Conservation (phyloP, 352 stramenopile species). For the Thalassiosira tumida region DNA sequence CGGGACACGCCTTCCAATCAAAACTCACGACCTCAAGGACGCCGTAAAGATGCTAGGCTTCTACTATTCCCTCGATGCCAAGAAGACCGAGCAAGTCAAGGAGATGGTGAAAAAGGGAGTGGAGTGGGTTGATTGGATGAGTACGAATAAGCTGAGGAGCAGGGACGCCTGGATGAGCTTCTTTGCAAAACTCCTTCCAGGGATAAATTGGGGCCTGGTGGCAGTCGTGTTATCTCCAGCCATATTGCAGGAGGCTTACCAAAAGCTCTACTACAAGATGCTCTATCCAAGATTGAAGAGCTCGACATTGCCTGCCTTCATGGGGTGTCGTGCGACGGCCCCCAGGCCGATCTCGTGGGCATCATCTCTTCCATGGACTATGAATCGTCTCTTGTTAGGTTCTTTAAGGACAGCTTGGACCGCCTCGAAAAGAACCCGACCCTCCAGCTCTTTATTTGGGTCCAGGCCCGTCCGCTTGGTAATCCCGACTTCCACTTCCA, state of each 20-base stretch:
- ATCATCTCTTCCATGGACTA: too few relatives aligned
- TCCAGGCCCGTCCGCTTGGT: too few relatives aligned
- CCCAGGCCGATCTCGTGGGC: too few relatives aligned
- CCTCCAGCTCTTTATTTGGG: too few relatives aligned
- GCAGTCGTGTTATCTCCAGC: not conserved
- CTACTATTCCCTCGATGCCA: conserved; percentile 3
- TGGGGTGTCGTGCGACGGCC: too few relatives aligned
- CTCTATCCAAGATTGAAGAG: too few relatives aligned
- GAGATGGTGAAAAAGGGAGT: conserved; percentile 26
- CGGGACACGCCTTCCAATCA: conserved; percentile 23
- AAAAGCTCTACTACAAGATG: not conserved
- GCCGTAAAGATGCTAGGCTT: conserved; percentile 46
- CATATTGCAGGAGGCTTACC: not conserved
- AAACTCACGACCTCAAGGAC: not conserved
- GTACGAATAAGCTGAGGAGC: not conserved
- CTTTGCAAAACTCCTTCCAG: not conserved
- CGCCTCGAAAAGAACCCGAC: too few relatives aligned
- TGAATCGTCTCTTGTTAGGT: too few relatives aligned
- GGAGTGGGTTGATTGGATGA: conserved; percentile 9
- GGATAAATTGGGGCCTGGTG: not conserved
- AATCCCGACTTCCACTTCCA: too few relatives aligned
- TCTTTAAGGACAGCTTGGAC: too few relatives aligned
- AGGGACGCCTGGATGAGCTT: not conserved
- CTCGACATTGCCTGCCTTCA: too few relatives aligned
- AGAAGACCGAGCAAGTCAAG: not conserved